Conservation (phyloP, 139 green algal genomes). For the Eudorina sp. region DNA sequence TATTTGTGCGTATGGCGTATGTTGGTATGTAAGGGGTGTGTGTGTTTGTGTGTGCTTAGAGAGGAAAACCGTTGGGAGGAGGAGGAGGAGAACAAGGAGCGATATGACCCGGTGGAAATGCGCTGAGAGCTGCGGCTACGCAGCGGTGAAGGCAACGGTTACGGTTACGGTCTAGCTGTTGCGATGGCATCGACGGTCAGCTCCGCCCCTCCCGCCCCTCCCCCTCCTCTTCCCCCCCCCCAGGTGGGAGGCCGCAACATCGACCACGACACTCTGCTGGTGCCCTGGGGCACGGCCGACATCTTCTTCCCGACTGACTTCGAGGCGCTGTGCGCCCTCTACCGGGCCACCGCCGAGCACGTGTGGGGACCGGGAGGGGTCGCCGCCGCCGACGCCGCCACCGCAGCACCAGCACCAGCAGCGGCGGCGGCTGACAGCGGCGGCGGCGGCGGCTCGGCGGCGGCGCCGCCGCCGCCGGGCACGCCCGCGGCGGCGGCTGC, state of each 20-base stretch:
- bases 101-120: background rate
- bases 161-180: no score
- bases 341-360: constrained; percentile 56
- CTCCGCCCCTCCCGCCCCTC: no score
- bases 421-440: background rate
- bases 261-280: constrained; percentile 66
- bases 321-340: constrained; percentile 72
- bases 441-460: background rate
- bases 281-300: constrained; percentile 77
- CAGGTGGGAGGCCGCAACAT: constrained; percentile 71
- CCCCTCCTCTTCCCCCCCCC: background rate
- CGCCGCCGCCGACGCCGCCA: background rate
- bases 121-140: background rate
- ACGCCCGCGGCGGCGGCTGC: background rate
- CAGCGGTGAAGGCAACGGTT: background rate
- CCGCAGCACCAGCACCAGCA: background rate
- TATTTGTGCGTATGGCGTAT: no score
- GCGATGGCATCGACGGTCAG: no score
- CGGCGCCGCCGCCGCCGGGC: background rate
- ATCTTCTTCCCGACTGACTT: constrained; percentile 97
- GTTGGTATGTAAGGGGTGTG: no score
- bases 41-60: no score
- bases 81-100: background rate
- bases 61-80: background rate
- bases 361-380: constrained; percentile 34